phyloP scores from a whole-genome alignment of 441 rosid species.

The Capsella rubella region DNA sequence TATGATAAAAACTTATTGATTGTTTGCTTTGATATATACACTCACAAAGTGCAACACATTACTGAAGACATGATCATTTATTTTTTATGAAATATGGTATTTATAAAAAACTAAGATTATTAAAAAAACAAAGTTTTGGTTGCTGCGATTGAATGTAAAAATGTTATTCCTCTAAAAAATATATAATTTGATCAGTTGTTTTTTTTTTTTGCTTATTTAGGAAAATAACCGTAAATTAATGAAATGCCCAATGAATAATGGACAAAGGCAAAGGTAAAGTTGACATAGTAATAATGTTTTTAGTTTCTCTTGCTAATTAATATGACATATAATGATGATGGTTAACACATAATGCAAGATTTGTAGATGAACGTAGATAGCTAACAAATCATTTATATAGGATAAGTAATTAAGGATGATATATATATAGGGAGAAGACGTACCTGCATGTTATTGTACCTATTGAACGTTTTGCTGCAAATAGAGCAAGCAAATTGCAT shows the following conservation, averaged over 20 bases:
- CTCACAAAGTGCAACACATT: background rate
- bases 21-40: background rate
- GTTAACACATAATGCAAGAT: constrained; percentile 28
- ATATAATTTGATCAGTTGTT: background rate
- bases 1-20: background rate
- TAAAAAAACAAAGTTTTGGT: background rate
- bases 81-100: background rate
- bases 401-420: background rate
- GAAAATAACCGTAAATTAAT: background rate
- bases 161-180: background rate
- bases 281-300: constrained; percentile 16
- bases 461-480: constrained; percentile 91
- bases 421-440: constrained; percentile 30
- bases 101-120: background rate
- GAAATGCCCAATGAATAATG: constrained; percentile 10
- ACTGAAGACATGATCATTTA: background rate
- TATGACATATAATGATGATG: constrained; percentile 7
- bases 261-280: constrained; percentile 45
- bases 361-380: constrained; percentile 12
- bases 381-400: background rate
- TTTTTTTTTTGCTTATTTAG: background rate
- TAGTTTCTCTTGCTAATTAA: background rate
- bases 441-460: constrained; percentile 99
- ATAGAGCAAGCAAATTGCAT: constrained; percentile 90
- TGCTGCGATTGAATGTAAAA: too few species aligned